Percentiles rank a stretch among this genome's conserved stretches.
Evolutionary conservation across 2,329 filamentous ascomycete genomes (phyloP).

Genomic region (Pseudopithomyces chartarum): DNA sequence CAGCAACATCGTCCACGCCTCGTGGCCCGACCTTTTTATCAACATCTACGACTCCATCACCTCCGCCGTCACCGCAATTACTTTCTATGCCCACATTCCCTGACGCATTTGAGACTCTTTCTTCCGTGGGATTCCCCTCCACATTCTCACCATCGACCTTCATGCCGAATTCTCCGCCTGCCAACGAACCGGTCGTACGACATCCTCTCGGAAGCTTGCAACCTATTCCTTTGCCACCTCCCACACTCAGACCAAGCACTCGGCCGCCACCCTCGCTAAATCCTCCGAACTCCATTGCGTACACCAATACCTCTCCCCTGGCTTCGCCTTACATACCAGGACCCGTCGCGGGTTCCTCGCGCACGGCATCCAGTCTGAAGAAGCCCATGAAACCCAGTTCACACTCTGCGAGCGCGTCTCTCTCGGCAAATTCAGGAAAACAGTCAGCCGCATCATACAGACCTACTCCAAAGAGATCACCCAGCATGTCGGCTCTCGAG

Average conservation of each 20-base stretch:
- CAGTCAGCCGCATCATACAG: slow-evolving; percentile 12
- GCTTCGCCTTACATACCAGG: slow-evolving; percentile 10
- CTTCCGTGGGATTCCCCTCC: slow-evolving; percentile 24
- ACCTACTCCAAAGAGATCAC: slow-evolving; percentile 22
- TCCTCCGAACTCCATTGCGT: slow-evolving; percentile 38
- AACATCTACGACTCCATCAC: slow-evolving; percentile 39
- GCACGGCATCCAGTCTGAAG: slow-evolving; percentile 15
- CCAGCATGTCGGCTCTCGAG: slow-evolving; percentile 21
- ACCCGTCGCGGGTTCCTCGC: slow-evolving; percentile 6
- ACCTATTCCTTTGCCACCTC: slow-evolving; percentile 40
- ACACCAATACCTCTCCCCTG: slow-evolving; percentile 31
- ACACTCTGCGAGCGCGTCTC: slow-evolving; percentile 20
- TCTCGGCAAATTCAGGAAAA: slow-evolving; percentile 12
- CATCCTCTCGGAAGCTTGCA: slow-evolving; percentile 31
- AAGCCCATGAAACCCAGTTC: slow-evolving; percentile 27
- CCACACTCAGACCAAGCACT: slow-evolving; percentile 39
- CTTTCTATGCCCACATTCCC: slow-evolving; percentile 30
- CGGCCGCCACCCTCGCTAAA: slow-evolving; percentile 37
- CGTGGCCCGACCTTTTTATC: slow-evolving; percentile 41
- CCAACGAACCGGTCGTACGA: slow-evolving; percentile 22
- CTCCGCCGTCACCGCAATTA: slow-evolving; percentile 33
- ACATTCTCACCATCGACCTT: slow-evolving; percentile 26
- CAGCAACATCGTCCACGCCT: slow-evolving; percentile 18
- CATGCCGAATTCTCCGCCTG: slow-evolving; percentile 29
- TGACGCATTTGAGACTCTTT: slow-evolving; percentile 28